phyloP scores from a whole-genome alignment of 768 basidiomycete genomes.

The Podaxis sp. region DNA sequence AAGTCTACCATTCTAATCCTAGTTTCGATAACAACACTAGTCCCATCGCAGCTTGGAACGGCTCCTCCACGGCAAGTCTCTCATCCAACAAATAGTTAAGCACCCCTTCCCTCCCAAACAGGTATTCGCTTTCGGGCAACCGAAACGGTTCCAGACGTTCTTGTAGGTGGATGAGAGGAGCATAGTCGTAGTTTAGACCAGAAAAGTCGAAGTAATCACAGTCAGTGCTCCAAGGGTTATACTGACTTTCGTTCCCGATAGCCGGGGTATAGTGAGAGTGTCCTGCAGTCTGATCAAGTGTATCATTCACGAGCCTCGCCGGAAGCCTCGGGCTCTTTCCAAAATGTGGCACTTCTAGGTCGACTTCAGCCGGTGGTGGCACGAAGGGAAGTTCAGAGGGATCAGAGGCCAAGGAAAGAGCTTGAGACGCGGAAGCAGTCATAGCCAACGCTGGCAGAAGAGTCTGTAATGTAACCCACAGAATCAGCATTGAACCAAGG shows the following conservation, averaged over 20 bases:
- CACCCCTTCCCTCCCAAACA: conserved; percentile 18
- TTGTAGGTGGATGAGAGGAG: conserved; percentile 24
- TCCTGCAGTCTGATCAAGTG: neutral
- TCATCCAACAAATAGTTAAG: conserved; percentile 30
- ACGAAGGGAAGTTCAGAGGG: neutral
- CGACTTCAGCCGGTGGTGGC: neutral
- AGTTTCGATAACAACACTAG: conserved; percentile 35
- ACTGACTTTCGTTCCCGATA: conserved; percentile 1
- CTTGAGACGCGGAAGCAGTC: neutral
- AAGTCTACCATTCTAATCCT: conserved; percentile 28
- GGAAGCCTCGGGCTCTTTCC: neutral
- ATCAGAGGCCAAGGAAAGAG: neutral
- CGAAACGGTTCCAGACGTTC: conserved; percentile 24
- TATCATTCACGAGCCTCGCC: neutral
- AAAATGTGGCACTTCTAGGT: neutral
- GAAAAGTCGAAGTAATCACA: conserved; percentile 3
- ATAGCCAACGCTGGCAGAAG: neutral
- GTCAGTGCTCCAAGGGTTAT: conserved; percentile 2
- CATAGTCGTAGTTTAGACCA: conserved; percentile 8
- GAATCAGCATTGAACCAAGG: neutral
- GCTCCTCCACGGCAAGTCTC: conserved; percentile 27
- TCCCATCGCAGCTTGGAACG: conserved; percentile 48
- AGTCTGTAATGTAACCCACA: neutral
- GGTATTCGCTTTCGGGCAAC: conserved; percentile 15
- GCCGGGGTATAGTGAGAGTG: neutral